A percentile compares a stretch with the other conserved stretches of the same genome.
These are phyloP conservation scores for Raphanus hybrid DNA, from an alignment of 441 rosid species.

Conservation along the genomic window DNA sequence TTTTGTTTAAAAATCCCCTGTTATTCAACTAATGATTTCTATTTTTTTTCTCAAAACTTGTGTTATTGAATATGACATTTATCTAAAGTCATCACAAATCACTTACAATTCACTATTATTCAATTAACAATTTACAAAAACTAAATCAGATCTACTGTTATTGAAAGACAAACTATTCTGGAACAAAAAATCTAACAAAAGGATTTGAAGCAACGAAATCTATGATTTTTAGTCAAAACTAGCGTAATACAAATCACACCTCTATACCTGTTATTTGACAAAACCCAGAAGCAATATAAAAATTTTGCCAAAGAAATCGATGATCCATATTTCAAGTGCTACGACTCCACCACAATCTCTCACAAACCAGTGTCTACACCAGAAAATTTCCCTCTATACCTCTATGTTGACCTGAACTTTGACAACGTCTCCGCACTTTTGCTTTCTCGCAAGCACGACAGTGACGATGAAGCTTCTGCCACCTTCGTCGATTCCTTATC, in stretches of 20 bases:
- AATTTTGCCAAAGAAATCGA: not conserved
- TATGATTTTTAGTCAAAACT: too few relatives aligned
- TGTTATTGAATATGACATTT: not conserved
- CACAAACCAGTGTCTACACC: not conserved
- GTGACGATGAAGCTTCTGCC: too few relatives aligned
- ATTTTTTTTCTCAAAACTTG: not conserved
- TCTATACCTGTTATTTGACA: not conserved
- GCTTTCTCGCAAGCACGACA: too few relatives aligned
- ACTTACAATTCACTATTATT: not conserved
- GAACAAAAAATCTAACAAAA: too few relatives aligned
- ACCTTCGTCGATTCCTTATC: not conserved
- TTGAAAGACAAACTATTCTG: not conserved
- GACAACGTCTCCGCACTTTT: not conserved
- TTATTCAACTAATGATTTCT: not conserved
- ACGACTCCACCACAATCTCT: not conserved
- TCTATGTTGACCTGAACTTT: not conserved
- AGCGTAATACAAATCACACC: not conserved
- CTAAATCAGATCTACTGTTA: not conserved
- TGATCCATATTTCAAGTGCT: not conserved
- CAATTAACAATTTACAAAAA: not conserved
- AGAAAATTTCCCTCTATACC: not conserved
- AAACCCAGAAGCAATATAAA: not conserved
- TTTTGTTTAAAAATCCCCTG: not conserved
- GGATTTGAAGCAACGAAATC: not conserved
- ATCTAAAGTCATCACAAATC: not conserved